Evolutionary conservation across 208 protist genomes (phyloP), one percentile per base, ranked within the genome.

Genomic region (Crithidia brevicula): DNA sequence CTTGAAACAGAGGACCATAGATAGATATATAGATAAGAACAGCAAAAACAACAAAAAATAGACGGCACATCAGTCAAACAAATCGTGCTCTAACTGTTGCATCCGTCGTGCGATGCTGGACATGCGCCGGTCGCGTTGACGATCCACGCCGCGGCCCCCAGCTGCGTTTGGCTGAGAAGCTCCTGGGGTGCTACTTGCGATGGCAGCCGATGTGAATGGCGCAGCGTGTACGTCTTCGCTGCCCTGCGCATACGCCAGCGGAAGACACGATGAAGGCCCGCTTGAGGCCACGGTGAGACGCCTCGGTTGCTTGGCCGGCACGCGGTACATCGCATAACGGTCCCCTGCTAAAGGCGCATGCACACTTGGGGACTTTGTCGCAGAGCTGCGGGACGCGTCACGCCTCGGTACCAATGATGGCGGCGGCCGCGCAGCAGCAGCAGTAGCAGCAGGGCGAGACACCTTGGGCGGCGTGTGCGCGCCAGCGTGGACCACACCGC

Each of bases 61-160:
- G 30, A 25, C 34, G 36, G 34, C 4, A 13, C 20, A 20, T 42
- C 23, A 57, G 38, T 58, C 62, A 18, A 68, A 56, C 36, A 68
- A 47, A 36, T 89, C 83, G 6, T 59, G 50, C 45, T 89, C 77
- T 10, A 89, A 54, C 63, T 79, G 65, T 46, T 72, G 45, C 47
- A 89, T 84, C 22, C 83, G 72, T 38, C 68, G 47, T 25, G 58
- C 75, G 36, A 89, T 86, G 38, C 69, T 78, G 0, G 43, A 50
- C 23, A 67, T 33, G 23, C 74, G 72, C 1, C 80, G 59, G 1
- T 47, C 58, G 4, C 49, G 70, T 53, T 76, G 72, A 7, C 77
- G 65, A n/a, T 74, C 65, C 0, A 50, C 45, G 36, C 70, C 82
- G 4, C 11, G 45, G 56, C 65, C 50, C 10, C 49, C n/a, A 11